Evolutionary conservation across 768 basidiomycete species (phyloP), one percentile per base, ranked within the genome.

Genomic region (Psilocybe cubensis): DNA sequence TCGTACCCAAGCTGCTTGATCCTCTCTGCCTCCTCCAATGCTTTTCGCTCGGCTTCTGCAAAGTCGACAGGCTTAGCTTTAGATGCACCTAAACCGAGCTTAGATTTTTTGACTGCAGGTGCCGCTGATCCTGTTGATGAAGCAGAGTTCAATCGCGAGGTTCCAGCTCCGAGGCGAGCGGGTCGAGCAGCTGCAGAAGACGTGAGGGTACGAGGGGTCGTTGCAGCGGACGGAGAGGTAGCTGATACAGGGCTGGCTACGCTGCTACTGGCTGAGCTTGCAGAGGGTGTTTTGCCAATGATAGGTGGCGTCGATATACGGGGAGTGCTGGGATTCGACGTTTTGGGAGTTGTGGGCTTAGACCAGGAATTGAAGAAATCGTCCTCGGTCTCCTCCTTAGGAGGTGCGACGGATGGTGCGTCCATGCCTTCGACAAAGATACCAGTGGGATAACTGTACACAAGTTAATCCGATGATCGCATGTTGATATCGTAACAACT

Each of bases 321-420:
- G 3, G 83, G 76, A 3, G 85, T 76, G n/a, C 82, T 72, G 10
- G 87, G 73, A 3, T 79, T 66, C 12, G 83, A 79, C 1, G 83
- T 60, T 68, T 82, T 85, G 4, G 83, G 81, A 6, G 83, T 82
- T 29, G 79, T 74, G 1, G 92, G 89, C 70, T 96, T 96, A 61
- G 96, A 94, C 96, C 96, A 98, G 24, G 92, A 91, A 45, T 92
- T 87, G 76, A 98, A 99, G 74, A 99, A 99, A 70, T 98, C 96
- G 8, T 97, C 96, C 51, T 94, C 94, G 0, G 76, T 74, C 42
- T 80, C 78, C 58, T 70, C 69, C 53, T 74, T 77, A 27, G 66
- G 72, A n/a, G 81, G 69, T 8, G 78, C 41, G 3, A 76, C 59
- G 41, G 75, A 64, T 6, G 73, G 53, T 3, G 75, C 69, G 21